Percentiles rank a stretch among this genome's conserved stretches.
These are phyloP conservation scores for Entelexis sorbosivorans DNA, from an alignment of 1,139 yeast species.

Conservation along the genomic window DNA sequence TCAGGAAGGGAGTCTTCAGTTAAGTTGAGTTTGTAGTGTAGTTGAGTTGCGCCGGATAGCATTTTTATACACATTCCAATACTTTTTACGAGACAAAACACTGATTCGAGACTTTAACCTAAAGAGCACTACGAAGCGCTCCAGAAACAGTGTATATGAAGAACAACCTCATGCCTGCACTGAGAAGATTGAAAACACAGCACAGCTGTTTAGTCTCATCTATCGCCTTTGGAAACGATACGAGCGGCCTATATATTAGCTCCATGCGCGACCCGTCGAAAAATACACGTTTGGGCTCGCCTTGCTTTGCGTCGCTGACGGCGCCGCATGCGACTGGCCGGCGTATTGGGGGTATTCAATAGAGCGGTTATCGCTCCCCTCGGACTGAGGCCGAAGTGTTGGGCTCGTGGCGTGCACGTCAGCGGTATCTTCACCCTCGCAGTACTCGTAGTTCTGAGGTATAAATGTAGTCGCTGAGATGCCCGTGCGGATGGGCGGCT, in stretches of 20 bases:
- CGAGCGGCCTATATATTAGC: too few relatives aligned
- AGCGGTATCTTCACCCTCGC: not conserved
- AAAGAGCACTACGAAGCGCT: not conserved
- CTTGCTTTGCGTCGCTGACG: not conserved
- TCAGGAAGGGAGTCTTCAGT: not conserved
- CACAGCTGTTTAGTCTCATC: too few relatives aligned
- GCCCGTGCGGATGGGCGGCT: not conserved
- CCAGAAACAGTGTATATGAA: too few relatives aligned
- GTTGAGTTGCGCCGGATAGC: too few relatives aligned
- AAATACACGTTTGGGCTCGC: not conserved
- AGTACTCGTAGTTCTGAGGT: not conserved
- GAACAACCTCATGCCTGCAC: too few relatives aligned
- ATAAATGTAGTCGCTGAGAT: constrained; percentile 2
- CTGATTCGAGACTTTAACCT: not conserved
- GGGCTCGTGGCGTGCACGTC: not conserved
- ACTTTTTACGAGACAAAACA: not conserved
- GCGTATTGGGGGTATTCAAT: not conserved
- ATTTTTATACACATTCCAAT: too few relatives aligned
- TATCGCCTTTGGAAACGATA: too few relatives aligned
- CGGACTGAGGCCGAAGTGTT: not conserved
- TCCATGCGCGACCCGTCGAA: constrained; percentile 1
- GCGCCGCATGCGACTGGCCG: not conserved
- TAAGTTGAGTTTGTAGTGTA: not conserved
- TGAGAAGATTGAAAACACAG: too few relatives aligned
- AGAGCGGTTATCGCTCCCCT: not conserved